A percentile compares a stretch with the other conserved stretches of the same genome.
Evolutionary conservation across 805 yeast genomes (phyloP).

Genomic region (Candida nanaspora): DNA sequence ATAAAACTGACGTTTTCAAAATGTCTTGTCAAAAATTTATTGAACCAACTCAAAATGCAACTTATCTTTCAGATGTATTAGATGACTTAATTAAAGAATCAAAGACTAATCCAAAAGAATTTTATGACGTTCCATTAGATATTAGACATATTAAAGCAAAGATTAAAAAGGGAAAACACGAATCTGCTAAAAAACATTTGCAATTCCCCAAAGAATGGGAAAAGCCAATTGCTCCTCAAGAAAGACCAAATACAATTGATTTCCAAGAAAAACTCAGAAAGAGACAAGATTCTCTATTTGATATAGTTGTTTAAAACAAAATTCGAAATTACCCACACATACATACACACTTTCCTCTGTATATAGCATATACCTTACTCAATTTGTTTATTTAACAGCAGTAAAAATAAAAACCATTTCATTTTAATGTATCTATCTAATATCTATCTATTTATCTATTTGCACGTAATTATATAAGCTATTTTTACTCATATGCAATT

Average conservation of each 20-base stretch:
- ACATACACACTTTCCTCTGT: too few species aligned
- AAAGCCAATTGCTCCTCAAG: constrained; percentile 42
- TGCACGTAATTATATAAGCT: too few species aligned
- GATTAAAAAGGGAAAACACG: constrained; percentile 30
- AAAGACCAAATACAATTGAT: background rate
- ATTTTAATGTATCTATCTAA: too few species aligned
- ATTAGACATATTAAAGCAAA: constrained; percentile 56
- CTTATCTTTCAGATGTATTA: constrained; percentile 58
- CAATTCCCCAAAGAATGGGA: constrained; percentile 78
- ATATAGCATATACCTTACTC: too few species aligned
- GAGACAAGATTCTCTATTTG: background rate
- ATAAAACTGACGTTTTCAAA: constrained; percentile 48
- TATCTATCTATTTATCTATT: too few species aligned
- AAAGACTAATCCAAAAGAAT: constrained; percentile 51
- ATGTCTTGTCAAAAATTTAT: constrained; percentile 59
- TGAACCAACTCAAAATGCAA: constrained; percentile 83
- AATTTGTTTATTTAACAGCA: too few species aligned
- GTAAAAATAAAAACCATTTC: too few species aligned
- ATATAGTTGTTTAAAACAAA: background rate
- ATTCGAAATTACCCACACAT: too few species aligned
- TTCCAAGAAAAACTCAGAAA: background rate
- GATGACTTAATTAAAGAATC: constrained; percentile 57
- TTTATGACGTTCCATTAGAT: constrained; percentile 77
- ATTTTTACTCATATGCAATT: too few species aligned
- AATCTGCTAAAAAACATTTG: constrained; percentile 27